phyloP scores from a whole-genome alignment of 345 rosid genomes.

The Ceriops zippeliana region DNA sequence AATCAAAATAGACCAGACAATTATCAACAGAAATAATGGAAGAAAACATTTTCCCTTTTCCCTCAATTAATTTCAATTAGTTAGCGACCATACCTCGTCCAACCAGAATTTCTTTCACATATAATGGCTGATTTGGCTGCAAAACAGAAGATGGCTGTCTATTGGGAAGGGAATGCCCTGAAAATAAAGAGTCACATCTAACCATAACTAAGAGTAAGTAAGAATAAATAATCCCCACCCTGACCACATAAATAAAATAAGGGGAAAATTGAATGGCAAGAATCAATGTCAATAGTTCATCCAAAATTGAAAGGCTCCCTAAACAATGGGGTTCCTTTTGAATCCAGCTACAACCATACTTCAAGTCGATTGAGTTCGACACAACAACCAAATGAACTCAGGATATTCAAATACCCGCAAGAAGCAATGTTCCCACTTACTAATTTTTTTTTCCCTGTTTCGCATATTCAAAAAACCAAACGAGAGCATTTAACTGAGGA shows the following conservation, averaged over 20 bases:
- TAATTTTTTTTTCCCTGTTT: background rate
- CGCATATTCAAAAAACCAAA: background rate
- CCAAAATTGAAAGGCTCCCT: too few relatives aligned
- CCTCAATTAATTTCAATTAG: background rate
- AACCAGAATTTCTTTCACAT: conserved; percentile 19
- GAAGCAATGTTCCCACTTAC: too few relatives aligned
- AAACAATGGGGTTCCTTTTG: too few relatives aligned
- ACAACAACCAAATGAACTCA: too few relatives aligned
- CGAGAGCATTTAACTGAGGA: background rate
- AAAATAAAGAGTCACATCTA: background rate
- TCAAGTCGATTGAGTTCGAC: too few relatives aligned
- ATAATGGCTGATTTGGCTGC: conserved; percentile 26
- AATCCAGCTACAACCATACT: too few relatives aligned
- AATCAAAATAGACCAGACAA: background rate
- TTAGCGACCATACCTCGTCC: conserved; percentile 35
- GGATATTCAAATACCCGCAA: too few relatives aligned
- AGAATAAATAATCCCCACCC: too few relatives aligned
- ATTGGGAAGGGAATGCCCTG: conserved; percentile 39
- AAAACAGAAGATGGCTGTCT: conserved; percentile 28
- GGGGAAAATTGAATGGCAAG: background rate
- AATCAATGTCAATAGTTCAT: background rate
- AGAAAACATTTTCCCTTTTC: background rate
- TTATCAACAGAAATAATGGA: background rate
- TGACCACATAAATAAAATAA: background rate
- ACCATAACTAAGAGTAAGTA: too few relatives aligned